A percentile compares a stretch with the other conserved stretches of the same genome.
Evolutionary conservation across 2,329 filamentous ascomycete genomes (phyloP).

Genomic region (Monilinia laxa): DNA sequence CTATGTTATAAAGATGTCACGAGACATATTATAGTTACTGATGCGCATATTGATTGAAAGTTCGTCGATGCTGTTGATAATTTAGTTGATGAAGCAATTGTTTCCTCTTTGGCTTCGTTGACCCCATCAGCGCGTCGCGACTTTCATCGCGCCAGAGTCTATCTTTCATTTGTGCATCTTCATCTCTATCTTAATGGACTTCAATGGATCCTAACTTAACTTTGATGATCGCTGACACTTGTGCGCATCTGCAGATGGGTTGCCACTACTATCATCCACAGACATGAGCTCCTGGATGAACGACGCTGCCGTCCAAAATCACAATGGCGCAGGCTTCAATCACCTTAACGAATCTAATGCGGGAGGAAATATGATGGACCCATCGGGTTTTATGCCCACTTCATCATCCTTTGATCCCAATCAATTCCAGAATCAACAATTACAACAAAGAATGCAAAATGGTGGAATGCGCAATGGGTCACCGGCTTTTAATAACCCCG

Average conservation of each 20-base stretch:
- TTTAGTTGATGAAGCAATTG: slow-evolving; percentile 27
- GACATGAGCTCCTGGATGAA: slow-evolving; percentile 74
- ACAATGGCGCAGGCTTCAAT: slow-evolving; percentile 68
- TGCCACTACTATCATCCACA: slow-evolving; percentile 45
- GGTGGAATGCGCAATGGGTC: slow-evolving; percentile 81
- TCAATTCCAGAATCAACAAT: slow-evolving; percentile 51
- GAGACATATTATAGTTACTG: slow-evolving; percentile 16
- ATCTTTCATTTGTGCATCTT: slow-evolving; percentile 19
- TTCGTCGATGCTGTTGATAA: slow-evolving; percentile 19
- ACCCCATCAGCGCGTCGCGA: slow-evolving; percentile 23
- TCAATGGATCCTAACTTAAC: slow-evolving; percentile 20
- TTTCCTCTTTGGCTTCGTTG: slow-evolving; percentile 24
- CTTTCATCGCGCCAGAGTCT: slow-evolving; percentile 21
- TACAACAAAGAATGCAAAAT: slow-evolving; percentile 67
- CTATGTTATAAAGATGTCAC: slow-evolving; percentile 24
- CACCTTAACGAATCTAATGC: slow-evolving; percentile 60
- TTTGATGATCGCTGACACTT: slow-evolving; percentile 37
- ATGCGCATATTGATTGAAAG: slow-evolving; percentile 15
- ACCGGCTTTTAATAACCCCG: slow-evolving; percentile 72
- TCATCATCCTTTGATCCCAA: slow-evolving; percentile 58
- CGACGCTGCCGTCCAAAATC: slow-evolving; percentile 64
- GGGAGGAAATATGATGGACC: slow-evolving; percentile 62
- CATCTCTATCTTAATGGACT: slow-evolving; percentile 14
- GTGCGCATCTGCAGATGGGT: slow-evolving; percentile 40
- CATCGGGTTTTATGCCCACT: slow-evolving; percentile 62